Evolutionary conservation across 2,329 filamentous ascomycete species (phyloP).

Genomic region (Fusarium humuli): DNA sequence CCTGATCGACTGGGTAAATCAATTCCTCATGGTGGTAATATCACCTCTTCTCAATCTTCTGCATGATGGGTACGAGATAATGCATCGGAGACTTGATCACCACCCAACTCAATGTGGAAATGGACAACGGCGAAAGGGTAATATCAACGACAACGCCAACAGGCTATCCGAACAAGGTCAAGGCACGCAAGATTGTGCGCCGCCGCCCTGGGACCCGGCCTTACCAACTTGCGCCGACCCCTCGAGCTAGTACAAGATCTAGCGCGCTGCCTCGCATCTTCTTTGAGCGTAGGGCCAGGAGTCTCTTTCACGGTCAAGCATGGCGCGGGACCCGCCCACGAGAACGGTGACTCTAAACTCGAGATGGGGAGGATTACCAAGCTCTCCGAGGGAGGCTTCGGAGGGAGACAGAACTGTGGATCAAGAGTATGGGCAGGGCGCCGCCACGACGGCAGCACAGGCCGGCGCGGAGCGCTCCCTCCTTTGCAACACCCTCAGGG

Average conservation of each 20-base stretch:
- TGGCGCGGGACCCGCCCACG: constrained; percentile 29
- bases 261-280: constrained; percentile 33
- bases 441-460: constrained; percentile 48
- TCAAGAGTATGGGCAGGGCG: constrained; percentile 42
- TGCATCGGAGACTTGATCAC: constrained; percentile 11
- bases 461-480: constrained; percentile 41
- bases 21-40: constrained; percentile 3
- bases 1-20: background rate
- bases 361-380: constrained; percentile 17
- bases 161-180: constrained; percentile 26
- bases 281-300: constrained; percentile 28
- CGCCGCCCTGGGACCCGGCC: constrained; percentile 42
- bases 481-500: constrained; percentile 4
- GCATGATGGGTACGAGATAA: constrained; percentile 12
- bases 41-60: constrained; percentile 6
- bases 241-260: constrained; percentile 42
- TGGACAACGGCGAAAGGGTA: constrained; percentile 20
- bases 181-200: constrained; percentile 19
- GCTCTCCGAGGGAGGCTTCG: constrained; percentile 38
- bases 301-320: constrained; percentile 30
- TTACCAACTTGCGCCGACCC: constrained; percentile 43
- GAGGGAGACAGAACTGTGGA: constrained; percentile 41
- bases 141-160: constrained; percentile 27
- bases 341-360: constrained; percentile 37
- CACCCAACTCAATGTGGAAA: constrained; percentile 20